Conservation (phyloP, 2,329 filamentous ascomycete species). For the Fusarium sororula region DNA sequence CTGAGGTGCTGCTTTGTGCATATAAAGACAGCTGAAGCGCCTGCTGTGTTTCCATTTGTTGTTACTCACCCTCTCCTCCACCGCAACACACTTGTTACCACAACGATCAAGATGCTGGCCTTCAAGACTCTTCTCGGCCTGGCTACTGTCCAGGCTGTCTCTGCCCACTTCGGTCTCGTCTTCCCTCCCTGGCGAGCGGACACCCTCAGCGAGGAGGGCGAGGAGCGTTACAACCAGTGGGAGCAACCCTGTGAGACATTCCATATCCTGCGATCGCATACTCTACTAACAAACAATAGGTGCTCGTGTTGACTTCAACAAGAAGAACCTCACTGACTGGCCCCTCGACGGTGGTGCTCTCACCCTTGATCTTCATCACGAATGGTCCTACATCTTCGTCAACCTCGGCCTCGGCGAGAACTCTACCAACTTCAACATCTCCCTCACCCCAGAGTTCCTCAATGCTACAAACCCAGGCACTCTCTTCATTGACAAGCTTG, state of each 20-base stretch:
- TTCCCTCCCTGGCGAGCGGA: conserved; percentile 61
- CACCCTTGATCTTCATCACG: conserved; percentile 60
- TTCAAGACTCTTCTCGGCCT: conserved; percentile 47
- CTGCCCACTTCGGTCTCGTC: conserved; percentile 59
- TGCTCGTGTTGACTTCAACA: conserved; percentile 56
- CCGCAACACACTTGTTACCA: not conserved
- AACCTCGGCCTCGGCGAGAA: conserved; percentile 62
- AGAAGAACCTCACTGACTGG: conserved; percentile 62
- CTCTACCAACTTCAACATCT: conserved; percentile 73
- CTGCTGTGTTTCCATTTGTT: not conserved
- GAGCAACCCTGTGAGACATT: conserved; percentile 58
- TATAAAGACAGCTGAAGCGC: conserved; percentile 29
- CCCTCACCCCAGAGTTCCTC: conserved; percentile 67
- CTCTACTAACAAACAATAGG: conserved; percentile 46
- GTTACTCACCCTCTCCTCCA: not conserved
- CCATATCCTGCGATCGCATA: not conserved
- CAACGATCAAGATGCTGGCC: conserved; percentile 41
- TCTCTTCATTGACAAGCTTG: conserved; percentile 71
- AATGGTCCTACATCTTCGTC: conserved; percentile 62
- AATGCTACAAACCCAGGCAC: conserved; percentile 68
- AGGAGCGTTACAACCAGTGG: conserved; percentile 58
- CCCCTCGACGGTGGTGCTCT: conserved; percentile 60
- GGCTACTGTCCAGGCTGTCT: conserved; percentile 49
- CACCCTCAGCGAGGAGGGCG: conserved; percentile 52
- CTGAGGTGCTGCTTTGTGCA: not conserved